phyloP scores from a whole-genome alignment of 257 asterid genomes.

The Jaltomata sinuosa region DNA sequence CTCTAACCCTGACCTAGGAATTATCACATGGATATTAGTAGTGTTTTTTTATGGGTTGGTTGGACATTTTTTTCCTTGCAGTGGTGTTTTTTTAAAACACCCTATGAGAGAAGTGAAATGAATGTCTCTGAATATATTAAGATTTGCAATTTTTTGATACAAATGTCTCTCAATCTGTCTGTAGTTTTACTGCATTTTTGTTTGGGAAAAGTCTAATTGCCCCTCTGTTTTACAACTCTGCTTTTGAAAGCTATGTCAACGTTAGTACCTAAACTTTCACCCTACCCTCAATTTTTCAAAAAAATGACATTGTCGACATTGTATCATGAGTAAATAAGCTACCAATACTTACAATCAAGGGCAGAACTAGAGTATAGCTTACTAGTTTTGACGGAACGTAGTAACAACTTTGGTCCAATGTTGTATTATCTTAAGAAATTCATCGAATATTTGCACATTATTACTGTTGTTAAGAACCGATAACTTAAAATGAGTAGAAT shows the following conservation, averaged over 20 bases:
- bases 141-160: neutral
- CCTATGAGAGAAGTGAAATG: slow-evolving; percentile 7
- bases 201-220: neutral
- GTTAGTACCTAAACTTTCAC: too few relatives aligned
- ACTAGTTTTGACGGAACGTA: too few relatives aligned
- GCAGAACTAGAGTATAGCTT: too few relatives aligned
- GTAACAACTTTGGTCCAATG: too few relatives aligned
- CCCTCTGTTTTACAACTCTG: neutral
- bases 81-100: slow-evolving; percentile 19
- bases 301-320: too few relatives aligned
- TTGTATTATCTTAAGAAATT: too few relatives aligned
- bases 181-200: neutral
- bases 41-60: neutral
- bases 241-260: neutral
- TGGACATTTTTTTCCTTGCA: slow-evolving; percentile 11
- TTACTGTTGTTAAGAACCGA: too few relatives aligned
- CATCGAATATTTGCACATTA: too few relatives aligned
- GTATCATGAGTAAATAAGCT: too few relatives aligned
- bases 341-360: too few relatives aligned
- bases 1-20: neutral
- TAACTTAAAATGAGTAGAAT: too few relatives aligned
- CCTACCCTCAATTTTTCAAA: too few relatives aligned
- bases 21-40: neutral
- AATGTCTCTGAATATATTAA: neutral
- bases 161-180: neutral